Percentiles rank a stretch among this genome's conserved stretches.
phyloP scores from a whole-genome alignment of 2,329 filamentous ascomycete genomes.

The Chaetomium olivaceum region DNA sequence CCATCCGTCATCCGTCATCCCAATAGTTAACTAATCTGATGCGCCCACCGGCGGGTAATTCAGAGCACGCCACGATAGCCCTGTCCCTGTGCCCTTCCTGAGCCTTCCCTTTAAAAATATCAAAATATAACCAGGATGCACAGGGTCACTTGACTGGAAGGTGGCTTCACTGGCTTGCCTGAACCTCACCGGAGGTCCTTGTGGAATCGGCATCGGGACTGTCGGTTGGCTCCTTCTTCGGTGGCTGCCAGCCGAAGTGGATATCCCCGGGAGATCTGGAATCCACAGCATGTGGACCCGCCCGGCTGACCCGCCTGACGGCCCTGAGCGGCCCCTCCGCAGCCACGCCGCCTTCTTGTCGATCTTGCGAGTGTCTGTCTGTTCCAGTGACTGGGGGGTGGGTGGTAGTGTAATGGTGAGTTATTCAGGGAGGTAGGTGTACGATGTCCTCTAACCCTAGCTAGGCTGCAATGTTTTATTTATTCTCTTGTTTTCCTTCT shows the following conservation, averaged over 20 bases:
- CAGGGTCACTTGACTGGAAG: background rate
- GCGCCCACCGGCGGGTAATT: background rate
- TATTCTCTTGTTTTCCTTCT: background rate
- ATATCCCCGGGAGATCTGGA: slow-evolving; percentile 8
- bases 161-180: background rate
- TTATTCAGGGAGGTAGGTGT: no score
- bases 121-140: background rate
- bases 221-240: no score
- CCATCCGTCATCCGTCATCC: background rate
- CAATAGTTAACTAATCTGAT: background rate
- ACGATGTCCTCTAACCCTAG: background rate
- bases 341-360: background rate
- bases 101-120: background rate
- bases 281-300: slow-evolving; percentile 4
- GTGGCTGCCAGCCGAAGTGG: background rate
- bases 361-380: background rate
- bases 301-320: slow-evolving; percentile 3
- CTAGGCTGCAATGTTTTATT: background rate
- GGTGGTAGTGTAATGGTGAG: no score
- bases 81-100: background rate
- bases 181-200: background rate
- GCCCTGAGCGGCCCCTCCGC: background rate
- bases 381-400: no score
- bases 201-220: background rate
- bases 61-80: slow-evolving; percentile 1